Percentiles rank a stretch among this genome's conserved stretches.
phyloP scores from a whole-genome alignment of 1,139 yeast genomes.

The Yueomyces sp. region DNA sequence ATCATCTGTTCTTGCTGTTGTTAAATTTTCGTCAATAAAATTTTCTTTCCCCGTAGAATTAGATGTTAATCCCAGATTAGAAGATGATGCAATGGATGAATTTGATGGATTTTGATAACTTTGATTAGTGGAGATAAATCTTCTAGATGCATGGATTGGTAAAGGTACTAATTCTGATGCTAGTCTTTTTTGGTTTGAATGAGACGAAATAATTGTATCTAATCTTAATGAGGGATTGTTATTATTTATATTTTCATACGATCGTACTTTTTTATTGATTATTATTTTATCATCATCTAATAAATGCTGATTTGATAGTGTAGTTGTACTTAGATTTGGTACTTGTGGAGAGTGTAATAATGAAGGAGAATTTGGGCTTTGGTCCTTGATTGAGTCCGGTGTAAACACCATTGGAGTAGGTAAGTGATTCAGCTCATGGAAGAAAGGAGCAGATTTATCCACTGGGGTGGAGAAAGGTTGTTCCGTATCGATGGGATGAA shows the following conservation, averaged over 20 bases:
- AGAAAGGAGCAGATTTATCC: conserved; percentile 6
- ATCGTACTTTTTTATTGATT: neutral
- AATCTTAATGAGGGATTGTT: neutral
- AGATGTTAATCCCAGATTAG: neutral
- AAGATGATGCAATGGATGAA: neutral
- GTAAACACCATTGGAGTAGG: conserved; percentile 23
- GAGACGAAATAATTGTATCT: conserved; percentile 1
- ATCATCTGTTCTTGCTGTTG: neutral
- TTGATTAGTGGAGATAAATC: conserved; percentile 17
- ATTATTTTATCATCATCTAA: neutral
- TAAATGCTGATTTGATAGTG: neutral
- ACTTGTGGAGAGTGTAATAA: neutral
- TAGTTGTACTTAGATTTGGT: neutral
- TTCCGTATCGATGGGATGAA: neutral
- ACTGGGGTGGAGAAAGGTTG: neutral
- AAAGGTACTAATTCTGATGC: conserved; percentile 16
- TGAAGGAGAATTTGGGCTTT: conserved; percentile 9
- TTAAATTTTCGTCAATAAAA: neutral
- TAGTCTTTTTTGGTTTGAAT: conserved; percentile 10
- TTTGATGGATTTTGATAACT: conserved; percentile 6
- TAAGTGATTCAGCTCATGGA: conserved; percentile 14
- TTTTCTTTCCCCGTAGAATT: neutral
- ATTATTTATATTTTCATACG: neutral
- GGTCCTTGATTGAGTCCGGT: conserved; percentile 4
- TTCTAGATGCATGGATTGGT: conserved; percentile 9